Conservation (phyloP, 2,329 filamentous ascomycete species). For the Exophiala xenobiotica region DNA sequence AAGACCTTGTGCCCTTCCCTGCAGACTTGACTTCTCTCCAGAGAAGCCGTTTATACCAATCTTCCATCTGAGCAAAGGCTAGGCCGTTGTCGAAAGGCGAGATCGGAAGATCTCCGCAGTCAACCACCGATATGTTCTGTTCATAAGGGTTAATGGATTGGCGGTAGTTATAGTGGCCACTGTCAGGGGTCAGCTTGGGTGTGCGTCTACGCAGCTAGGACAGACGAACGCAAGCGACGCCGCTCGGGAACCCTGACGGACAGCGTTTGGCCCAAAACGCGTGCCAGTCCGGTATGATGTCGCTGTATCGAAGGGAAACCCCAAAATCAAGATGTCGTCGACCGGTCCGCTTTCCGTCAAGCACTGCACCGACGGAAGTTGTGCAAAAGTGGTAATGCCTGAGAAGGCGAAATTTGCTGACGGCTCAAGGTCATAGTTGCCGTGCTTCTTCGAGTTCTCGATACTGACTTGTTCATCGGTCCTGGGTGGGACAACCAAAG, state of each 20-base stretch:
- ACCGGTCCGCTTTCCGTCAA: conserved; percentile 6
- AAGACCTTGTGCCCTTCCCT: conserved; percentile 2
- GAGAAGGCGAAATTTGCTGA: conserved; percentile 7
- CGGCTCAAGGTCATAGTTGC: conserved; percentile 13
- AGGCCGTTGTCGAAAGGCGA: conserved; percentile 16
- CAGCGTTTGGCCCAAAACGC: conserved; percentile 12
- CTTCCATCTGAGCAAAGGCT: conserved; percentile 11
- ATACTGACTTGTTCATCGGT: not conserved
- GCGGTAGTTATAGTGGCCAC: conserved; percentile 15
- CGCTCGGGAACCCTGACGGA: conserved; percentile 15
- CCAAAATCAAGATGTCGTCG: conserved; percentile 15
- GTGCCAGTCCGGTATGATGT: conserved; percentile 8
- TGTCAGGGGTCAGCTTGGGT: not conserved
- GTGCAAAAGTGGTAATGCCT: conserved; percentile 12
- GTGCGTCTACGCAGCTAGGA: not conserved
- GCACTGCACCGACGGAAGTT: conserved; percentile 7
- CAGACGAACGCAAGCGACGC: conserved; percentile 11
- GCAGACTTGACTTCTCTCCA: conserved; percentile 5
- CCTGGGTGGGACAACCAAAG: not conserved
- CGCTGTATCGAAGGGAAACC: conserved; percentile 16
- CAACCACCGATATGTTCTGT: conserved; percentile 14
- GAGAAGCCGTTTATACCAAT: conserved; percentile 11
- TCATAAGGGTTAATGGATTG: conserved; percentile 10
- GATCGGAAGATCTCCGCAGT: conserved; percentile 18
- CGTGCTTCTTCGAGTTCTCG: not conserved